These are phyloP conservation scores for Backusella sp. DNA, from an alignment of 192 early-diverging fungal genomes.

Conservation along the genomic window DNA sequence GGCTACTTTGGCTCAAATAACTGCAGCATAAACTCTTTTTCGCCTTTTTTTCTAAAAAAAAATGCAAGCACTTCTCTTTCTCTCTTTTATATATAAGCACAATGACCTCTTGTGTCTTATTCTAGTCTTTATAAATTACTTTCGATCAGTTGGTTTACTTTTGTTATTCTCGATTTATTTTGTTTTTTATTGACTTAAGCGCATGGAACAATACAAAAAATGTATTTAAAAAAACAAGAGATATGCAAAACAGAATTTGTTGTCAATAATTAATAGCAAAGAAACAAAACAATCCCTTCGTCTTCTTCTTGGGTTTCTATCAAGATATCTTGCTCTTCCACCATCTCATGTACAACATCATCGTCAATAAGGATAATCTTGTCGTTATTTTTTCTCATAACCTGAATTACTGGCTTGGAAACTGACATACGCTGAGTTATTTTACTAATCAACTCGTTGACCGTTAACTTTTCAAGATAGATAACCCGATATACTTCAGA, in stretches of 20 bases:
- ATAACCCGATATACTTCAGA: slow-evolving; percentile 56
- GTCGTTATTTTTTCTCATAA: slow-evolving; percentile 36
- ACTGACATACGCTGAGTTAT: slow-evolving; percentile 47
- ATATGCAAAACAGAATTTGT: neutral
- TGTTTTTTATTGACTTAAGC: neutral
- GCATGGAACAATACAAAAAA: neutral
- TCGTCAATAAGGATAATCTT: slow-evolving; percentile 58
- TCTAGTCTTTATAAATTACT: slow-evolving; percentile 5
- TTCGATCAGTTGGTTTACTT: slow-evolving; percentile 9
- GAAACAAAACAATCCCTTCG: neutral
- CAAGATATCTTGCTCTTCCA: slow-evolving; percentile 65
- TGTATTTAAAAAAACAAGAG: neutral
- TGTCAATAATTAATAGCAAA: neutral
- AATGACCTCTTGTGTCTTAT: neutral
- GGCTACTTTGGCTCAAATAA: slow-evolving; percentile 21
- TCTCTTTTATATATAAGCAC: too few relatives aligned
- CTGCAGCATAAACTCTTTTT: neutral
- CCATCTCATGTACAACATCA: slow-evolving; percentile 55
- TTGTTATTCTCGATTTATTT: neutral
- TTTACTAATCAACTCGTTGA: slow-evolving; percentile 52
- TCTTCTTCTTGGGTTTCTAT: slow-evolving; percentile 28
- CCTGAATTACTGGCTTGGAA: neutral
- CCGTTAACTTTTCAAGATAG: slow-evolving; percentile 59
- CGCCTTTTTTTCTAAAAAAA: neutral
- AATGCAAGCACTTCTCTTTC: neutral